Evolutionary conservation across 176 grass and related monocot species (phyloP).

Genomic region (Lolium multiflorum): DNA sequence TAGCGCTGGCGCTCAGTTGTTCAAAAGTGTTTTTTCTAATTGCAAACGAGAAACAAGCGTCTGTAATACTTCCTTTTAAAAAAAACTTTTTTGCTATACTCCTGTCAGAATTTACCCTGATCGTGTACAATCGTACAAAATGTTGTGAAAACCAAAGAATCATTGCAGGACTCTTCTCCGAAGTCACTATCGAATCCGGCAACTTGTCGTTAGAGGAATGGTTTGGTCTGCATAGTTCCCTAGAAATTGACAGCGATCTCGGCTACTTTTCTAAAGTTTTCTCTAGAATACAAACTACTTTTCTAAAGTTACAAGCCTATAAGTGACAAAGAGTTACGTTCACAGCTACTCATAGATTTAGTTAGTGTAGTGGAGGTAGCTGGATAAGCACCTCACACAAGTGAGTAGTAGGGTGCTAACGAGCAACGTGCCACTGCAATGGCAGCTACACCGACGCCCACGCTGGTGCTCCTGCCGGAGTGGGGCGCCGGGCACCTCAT

Average conservation of each 20-base stretch:
- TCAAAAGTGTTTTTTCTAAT: too few relatives aligned
- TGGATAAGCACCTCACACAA: not conserved
- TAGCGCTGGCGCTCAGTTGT: too few relatives aligned
- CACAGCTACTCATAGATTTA: not conserved
- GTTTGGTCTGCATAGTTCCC: not conserved
- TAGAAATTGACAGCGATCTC: not conserved
- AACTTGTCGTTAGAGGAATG: not conserved
- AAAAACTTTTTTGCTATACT: too few relatives aligned
- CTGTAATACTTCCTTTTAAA: too few relatives aligned
- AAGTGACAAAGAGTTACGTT: too few relatives aligned
- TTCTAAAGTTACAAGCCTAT: too few relatives aligned
- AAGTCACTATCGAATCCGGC: not conserved
- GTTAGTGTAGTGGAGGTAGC: not conserved
- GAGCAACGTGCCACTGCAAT: not conserved
- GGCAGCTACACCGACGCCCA: slow-evolving; percentile 22
- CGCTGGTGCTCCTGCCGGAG: slow-evolving; percentile 54
- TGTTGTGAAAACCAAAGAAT: not conserved
- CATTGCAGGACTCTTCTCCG: not conserved
- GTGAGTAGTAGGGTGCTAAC: not conserved
- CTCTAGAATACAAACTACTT: too few relatives aligned
- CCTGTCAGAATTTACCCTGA: not conserved
- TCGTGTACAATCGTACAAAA: not conserved
- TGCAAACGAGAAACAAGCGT: too few relatives aligned
- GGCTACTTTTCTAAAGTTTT: not conserved
- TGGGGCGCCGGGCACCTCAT: slow-evolving; percentile 66